Conservation (phyloP, 1,284 basidiomycete species). For the Tilletia setariae region DNA sequence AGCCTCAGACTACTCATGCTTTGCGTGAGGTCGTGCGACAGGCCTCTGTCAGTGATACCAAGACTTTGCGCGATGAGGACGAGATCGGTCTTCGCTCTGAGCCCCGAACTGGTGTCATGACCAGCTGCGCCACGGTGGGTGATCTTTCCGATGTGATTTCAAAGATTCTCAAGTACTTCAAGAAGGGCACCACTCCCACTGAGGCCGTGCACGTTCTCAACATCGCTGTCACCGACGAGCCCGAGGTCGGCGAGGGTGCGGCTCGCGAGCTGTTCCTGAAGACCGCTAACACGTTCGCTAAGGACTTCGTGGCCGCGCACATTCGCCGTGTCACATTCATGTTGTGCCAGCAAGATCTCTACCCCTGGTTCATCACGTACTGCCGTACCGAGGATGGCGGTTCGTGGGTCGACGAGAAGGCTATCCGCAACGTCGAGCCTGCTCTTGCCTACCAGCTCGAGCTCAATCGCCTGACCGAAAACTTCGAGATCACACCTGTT, state of each 20-base stretch:
- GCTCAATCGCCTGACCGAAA: slow-evolving; percentile 80
- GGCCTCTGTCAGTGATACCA: slow-evolving; percentile 49
- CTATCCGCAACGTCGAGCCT: slow-evolving; percentile 97
- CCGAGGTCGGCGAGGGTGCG: slow-evolving; percentile 72
- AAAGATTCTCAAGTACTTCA: slow-evolving; percentile 45
- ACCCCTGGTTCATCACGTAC: slow-evolving; percentile 92
- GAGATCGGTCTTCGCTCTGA: slow-evolving; percentile 28
- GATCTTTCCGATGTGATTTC: slow-evolving; percentile 45
- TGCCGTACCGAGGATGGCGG: slow-evolving; percentile 64
- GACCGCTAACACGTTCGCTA: slow-evolving; percentile 71
- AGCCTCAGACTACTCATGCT: slow-evolving; percentile 52
- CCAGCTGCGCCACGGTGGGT: slow-evolving; percentile 39
- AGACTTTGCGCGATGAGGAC: slow-evolving; percentile 36
- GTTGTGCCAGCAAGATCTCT: slow-evolving; percentile 84
- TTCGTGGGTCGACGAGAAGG: slow-evolving; percentile 86
- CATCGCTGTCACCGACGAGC: slow-evolving; percentile 63
- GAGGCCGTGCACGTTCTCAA: slow-evolving; percentile 68
- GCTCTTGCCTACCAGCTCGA: slow-evolving; percentile 98
- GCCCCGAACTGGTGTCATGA: slow-evolving; percentile 51
- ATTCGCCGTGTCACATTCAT: slow-evolving; percentile 88
- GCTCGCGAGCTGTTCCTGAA: slow-evolving; percentile 73
- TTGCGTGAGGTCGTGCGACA: slow-evolving; percentile 56
- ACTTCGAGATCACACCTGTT: slow-evolving; percentile 87
- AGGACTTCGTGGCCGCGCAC: slow-evolving; percentile 69
- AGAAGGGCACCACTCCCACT: slow-evolving; percentile 19